Base-by-base conservation (phyloP, 768 basidiomycete species). In the Trametes elegans region DNA sequence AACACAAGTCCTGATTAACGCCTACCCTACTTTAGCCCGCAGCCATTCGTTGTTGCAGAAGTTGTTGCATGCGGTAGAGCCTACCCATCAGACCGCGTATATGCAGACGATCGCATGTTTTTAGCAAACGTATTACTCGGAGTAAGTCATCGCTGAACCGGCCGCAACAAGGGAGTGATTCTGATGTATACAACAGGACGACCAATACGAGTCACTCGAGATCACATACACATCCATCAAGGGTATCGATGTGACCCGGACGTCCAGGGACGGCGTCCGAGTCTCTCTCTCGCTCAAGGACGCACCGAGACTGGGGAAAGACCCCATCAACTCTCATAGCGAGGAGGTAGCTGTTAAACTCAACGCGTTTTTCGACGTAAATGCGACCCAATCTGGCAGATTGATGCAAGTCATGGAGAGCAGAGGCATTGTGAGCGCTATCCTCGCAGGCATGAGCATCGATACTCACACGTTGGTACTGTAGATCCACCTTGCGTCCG, bases 121-220 rank as follows among this genome's bases (percentile, higher is more conserved):
- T 63, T 81, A n/a, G 77, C 69, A 2, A 85, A 83, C 56, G 68
- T 85, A 19, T 68, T 71, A n/a, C 49, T 64, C 5, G 61, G 59
- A 23, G 68, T 68, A 38, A 13, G 60, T 53, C 11, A 32, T 32
- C 31, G 7, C 31, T 11, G 34, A 14, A 6, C 13, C 34, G 5
- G 6, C 34, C 34, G 34, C 34, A 35, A n/a, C 34, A n/a, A 14
- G 6, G 34, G 11, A n/a, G n/a, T n/a, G 3, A 14, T 13, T 13
- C 34, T 14, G 14, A 29, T 23, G 34, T 18, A 3, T 31, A 18
- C 32, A 10, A 24, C 16, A 66, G 83, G 78, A 73, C 16, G 80
- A 78, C 53, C 64, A 70, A 39, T 73, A 78, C 39, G 84, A 85
- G 35, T 81, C 80, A 4, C 67, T 85, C 19, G 72, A 75, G 47